Conservation (phyloP, 768 basidiomycete species). For the Amanita pseudoporphyria region DNA sequence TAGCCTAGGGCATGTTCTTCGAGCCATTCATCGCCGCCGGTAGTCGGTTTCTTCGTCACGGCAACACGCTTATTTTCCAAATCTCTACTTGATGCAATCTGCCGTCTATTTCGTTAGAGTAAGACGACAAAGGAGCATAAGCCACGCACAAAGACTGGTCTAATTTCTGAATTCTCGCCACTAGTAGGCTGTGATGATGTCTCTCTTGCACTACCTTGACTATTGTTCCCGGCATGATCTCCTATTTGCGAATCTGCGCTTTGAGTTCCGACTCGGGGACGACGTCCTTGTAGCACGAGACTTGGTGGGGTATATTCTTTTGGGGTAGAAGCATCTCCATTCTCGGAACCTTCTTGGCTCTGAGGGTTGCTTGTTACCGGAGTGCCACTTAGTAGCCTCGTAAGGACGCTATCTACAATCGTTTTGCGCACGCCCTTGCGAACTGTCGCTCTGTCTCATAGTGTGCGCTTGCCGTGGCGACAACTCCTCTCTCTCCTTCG, state of each 20-base stretch:
- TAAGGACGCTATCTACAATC: slow-evolving; percentile 73
- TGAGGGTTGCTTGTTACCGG: slow-evolving; percentile 32
- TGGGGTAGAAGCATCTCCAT: slow-evolving; percentile 35
- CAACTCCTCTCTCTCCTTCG: too few species aligned
- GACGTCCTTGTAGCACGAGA: slow-evolving; percentile 46
- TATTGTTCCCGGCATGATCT: slow-evolving; percentile 32
- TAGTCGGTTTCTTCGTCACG: slow-evolving; percentile 74
- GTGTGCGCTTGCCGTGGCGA: too few species aligned
- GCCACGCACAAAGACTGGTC: slow-evolving; percentile 58
- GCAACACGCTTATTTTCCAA: slow-evolving; percentile 74
- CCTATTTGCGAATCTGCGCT: slow-evolving; percentile 29
- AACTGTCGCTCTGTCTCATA: too few species aligned
- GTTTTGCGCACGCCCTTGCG: slow-evolving; percentile 82
- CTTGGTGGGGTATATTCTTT: slow-evolving; percentile 70
- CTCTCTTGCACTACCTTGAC: slow-evolving; percentile 25
- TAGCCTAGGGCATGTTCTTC: too few species aligned
- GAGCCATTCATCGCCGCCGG: too few species aligned
- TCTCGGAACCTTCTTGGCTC: slow-evolving; percentile 52
- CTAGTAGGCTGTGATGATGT: slow-evolving; percentile 49
- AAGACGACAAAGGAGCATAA: background rate
- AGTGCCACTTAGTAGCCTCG: slow-evolving; percentile 46
- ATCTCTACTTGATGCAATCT: slow-evolving; percentile 83
- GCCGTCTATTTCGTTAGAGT: background rate
- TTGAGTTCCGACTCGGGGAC: slow-evolving; percentile 33
- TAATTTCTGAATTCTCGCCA: slow-evolving; percentile 39